A percentile compares a stretch with the other conserved stretches of the same genome.
Evolutionary conservation across 495 filamentous ascomycete genomes (phyloP).

Genomic region (Lophiostoma macrostomum): DNA sequence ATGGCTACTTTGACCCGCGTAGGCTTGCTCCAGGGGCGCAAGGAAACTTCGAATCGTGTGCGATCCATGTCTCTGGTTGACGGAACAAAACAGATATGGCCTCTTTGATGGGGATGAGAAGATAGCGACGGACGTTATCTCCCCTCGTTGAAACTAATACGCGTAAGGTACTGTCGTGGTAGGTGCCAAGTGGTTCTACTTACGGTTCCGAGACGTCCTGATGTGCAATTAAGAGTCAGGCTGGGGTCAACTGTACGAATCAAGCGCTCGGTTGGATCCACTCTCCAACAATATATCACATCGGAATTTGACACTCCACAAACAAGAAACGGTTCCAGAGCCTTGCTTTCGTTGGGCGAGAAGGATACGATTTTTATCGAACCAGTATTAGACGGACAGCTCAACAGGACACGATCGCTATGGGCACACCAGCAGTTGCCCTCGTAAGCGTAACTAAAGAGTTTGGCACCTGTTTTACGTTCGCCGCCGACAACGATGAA

Average conservation of each 20-base stretch:
- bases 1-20: no score
- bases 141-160: neutral
- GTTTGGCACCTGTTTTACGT: conserved; percentile 2
- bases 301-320: no score
- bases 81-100: conserved; percentile 13
- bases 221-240: neutral
- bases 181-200: neutral
- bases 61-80: conserved; percentile 4
- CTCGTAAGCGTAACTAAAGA: neutral
- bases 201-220: neutral
- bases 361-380: no score
- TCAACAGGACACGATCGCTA: neutral
- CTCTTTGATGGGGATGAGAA: neutral
- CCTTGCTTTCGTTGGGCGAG: no score
- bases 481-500: conserved; percentile 7
- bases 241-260: no score
- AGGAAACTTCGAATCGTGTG: conserved; percentile 4
- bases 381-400: neutral
- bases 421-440: conserved; percentile 6
- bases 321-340: no score
- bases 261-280: no score
- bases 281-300: no score
- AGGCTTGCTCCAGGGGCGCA: no score
- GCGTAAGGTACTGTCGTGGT: neutral
- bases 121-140: conserved; percentile 1